Percentiles rank a stretch among this genome's conserved stretches.
Conservation (phyloP, 2,329 filamentous ascomycete genomes). For the Sclerotinia sclerotiorum region DNA sequence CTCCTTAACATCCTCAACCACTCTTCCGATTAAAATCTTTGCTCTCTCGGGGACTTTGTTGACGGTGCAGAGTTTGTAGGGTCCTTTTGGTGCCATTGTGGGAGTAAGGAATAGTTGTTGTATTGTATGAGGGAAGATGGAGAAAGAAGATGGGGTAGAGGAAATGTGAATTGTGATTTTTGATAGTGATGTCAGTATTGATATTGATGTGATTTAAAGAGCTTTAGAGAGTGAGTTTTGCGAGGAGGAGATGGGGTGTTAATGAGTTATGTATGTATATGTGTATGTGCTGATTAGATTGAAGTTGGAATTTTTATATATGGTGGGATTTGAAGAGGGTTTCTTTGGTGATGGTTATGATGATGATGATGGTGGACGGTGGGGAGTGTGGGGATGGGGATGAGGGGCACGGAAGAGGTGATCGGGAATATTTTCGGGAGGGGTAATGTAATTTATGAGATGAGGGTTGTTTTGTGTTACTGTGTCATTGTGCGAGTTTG, state of each 20-base stretch:
- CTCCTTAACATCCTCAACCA: conserved; percentile 62
- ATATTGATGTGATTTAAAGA: no score
- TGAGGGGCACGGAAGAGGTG: conserved; percentile 6
- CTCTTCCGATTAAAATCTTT: conserved; percentile 58
- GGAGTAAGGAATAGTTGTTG: no score
- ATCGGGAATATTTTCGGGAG: conserved; percentile 12
- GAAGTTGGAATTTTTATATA: no score
- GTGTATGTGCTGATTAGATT: no score
- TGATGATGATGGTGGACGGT: conserved; percentile 12
- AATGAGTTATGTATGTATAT: no score
- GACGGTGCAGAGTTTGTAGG: conserved; percentile 64
- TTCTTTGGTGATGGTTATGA: background rate
- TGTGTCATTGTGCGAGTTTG: background rate
- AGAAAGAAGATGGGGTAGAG: background rate
- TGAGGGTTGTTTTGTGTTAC: background rate
- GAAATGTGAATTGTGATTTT: background rate
- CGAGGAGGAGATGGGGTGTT: no score
- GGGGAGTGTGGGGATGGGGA: conserved; percentile 12
- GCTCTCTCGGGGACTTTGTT: conserved; percentile 67
- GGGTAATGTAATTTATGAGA: conserved; percentile 4
- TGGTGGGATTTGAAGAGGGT: background rate
- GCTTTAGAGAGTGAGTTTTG: background rate
- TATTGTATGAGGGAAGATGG: background rate
- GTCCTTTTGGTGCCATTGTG: conserved; percentile 48
- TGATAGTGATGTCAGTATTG: no score